Conservation (phyloP, 768 basidiomycete species). For the Dioszegia hungarica region DNA sequence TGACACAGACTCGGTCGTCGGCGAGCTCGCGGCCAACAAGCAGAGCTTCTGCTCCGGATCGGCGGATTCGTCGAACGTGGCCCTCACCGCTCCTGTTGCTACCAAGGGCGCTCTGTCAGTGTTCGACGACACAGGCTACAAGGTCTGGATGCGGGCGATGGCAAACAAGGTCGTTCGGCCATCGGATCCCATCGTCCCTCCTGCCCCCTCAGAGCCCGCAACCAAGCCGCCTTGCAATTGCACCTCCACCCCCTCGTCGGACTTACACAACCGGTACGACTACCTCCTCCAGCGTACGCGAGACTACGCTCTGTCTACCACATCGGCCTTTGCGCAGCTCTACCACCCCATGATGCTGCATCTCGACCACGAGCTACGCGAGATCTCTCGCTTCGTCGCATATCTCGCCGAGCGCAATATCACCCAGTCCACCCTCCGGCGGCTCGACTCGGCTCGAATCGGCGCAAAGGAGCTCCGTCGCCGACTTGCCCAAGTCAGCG, state of each 20-base stretch:
- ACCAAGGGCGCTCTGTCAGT: background rate
- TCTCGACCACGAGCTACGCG: background rate
- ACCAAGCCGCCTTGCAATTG: background rate
- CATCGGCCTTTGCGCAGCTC: background rate
- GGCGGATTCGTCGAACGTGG: conserved; percentile 6
- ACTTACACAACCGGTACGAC: background rate
- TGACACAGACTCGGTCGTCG: background rate
- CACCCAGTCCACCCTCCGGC: background rate
- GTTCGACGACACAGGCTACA: background rate
- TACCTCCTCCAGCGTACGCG: background rate
- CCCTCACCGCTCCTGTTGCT: conserved; percentile 7
- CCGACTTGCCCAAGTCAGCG: background rate
- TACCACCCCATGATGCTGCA: conserved; percentile 4
- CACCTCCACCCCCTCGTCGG: background rate
- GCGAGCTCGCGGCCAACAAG: no score
- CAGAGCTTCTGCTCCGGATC: background rate
- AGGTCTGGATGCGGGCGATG: conserved; percentile 4
- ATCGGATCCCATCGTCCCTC: background rate
- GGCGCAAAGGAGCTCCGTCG: background rate
- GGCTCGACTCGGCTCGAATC: background rate
- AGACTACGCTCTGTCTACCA: background rate
- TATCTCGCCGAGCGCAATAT: background rate
- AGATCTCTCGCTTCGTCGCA: background rate
- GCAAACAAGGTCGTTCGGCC: background rate
- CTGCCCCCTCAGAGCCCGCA: background rate